Evolutionary conservation across 176 grass and related monocot genomes (phyloP), one percentile per base, ranked within the genome.

Genomic region (Aegilops umbellulata): DNA sequence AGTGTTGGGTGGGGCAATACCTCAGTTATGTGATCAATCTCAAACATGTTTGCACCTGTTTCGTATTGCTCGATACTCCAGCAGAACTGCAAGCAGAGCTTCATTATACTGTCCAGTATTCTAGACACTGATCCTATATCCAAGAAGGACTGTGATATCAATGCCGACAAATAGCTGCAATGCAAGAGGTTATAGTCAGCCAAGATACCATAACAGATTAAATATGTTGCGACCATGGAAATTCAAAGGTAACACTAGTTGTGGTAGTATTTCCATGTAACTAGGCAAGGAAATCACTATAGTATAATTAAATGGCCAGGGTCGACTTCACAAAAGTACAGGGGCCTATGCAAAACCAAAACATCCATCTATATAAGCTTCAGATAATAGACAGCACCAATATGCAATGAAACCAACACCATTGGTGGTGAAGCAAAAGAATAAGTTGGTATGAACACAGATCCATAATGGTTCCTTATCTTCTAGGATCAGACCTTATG

Each of bases 71-170:
- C 94, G 2, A 98, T 95, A 11, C 81, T 96, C 97, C 97, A 96
- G 79, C 97, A 98, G 75, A 98, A 98, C 65, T 96, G 94, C 84
- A 96, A 82, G 79, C 97, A 98, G 23, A 98, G 90, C 90, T 98
- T 96, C 97, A 98, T 98, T 79, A 96, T 96, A 85, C 91, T 94
- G 76, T 95, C 94, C 20, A 98, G 81, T 88, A 98, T 96, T 88
- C 97, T 94, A 78, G 94, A 98, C 5, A 98, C 91, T 30, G 97
- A 98, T 88, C 97, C 97, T 67, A 98, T 96, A 84, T 98, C 97
- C 62, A 98, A 86, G 85, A 98, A 98, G 11, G 97, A 98, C 74
- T 98, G 94, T 69, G 94, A 98, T 88, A 98, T 86, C 88, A 98
- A 86, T 61, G 94, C 94, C 70, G 91, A 90, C 76, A 98, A 92